Base-by-base conservation (phyloP, 2,329 filamentous ascomycete genomes). In the Passalora sequoiae region DNA sequence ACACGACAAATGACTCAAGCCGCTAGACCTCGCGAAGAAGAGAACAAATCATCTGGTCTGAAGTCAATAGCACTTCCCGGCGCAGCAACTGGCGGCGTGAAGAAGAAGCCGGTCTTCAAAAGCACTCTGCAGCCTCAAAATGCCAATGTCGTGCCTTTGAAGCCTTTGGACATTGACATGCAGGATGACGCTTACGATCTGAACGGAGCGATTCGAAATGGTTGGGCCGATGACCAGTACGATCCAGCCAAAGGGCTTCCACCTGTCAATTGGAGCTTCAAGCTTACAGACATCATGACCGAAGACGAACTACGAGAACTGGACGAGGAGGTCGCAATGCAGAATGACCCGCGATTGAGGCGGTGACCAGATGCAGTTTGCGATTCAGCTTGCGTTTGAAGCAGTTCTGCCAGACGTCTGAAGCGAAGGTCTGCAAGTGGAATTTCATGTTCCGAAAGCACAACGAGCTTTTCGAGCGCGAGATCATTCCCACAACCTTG, bases 1-100 rank as follows among this genome's bases (percentile, higher is more conserved):
- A 89, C 91, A 85, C 88, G 88, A 67, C 81, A 85, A 59, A 83
- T 89, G 73, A 81, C 84, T 22, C 80, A 83, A 54, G 76, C 74
- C 10, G 77, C 74, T 16, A 78, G 80, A 54, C 80, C 83, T 2
- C 73, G 81, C n/a, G 80, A 79, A 57, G 78, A 80, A 24, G 56
- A 63, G 42, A 47, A 49, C 9, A 46, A 50, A 61, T 84, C 83
- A 49, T 61, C 63, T 9, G 65, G 63, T 9, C 68, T 87, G 12
- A 77, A 86, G 49, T 44, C 49, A 3, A 39, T 40, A 6, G 28
- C 35, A n/a, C 21, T 36, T 17, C n/a, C 29, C 3, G n/a, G 25
- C 8, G 4, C 27, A 10, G 32, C 22, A 30, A n/a, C 31, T 3
- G n/a, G 19, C 7, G 20, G 24, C 16, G 38, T 38, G 15, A 57